Conservation (phyloP, 2,329 filamentous ascomycete species). For the Clarireedia sp. region DNA sequence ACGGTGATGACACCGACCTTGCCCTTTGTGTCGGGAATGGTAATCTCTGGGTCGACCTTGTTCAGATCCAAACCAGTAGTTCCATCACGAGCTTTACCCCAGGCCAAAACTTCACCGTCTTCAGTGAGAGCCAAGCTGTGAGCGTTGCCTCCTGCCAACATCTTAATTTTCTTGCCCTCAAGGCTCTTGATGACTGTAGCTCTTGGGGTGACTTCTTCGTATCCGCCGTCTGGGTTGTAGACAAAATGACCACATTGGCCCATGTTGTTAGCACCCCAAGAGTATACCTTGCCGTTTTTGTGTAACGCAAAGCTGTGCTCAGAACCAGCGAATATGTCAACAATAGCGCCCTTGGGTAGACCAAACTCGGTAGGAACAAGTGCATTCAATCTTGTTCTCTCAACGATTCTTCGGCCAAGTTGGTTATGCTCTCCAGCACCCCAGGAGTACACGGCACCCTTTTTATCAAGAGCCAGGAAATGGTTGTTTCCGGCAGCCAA, state of each 20-base stretch:
- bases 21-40: constrained; percentile 55
- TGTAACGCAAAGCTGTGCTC: constrained; percentile 76
- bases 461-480: constrained; percentile 48
- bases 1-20: constrained; percentile 59
- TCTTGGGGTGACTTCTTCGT: constrained; percentile 61
- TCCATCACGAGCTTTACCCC: constrained; percentile 52
- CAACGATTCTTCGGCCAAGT: constrained; percentile 42
- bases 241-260: constrained; percentile 62
- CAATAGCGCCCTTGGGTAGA: constrained; percentile 10
- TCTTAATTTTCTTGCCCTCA: constrained; percentile 40
- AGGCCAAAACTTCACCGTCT: constrained; percentile 50
- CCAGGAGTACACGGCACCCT: constrained; percentile 55
- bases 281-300: constrained; percentile 61
- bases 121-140: constrained; percentile 49
- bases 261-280: constrained; percentile 83
- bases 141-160: constrained; percentile 46
- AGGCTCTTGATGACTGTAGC: constrained; percentile 61
- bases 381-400: constrained; percentile 16
- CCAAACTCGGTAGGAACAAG: constrained; percentile 16
- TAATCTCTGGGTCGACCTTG: constrained; percentile 43
- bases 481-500: constrained; percentile 50
- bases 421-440: constrained; percentile 56
- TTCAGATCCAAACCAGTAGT: constrained; percentile 47
- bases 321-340: constrained; percentile 43
- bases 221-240: constrained; percentile 41